Evolutionary conservation across 371 early-diverging fungal genomes (phyloP).

Genomic region (Phascolomyces articulosus): DNA sequence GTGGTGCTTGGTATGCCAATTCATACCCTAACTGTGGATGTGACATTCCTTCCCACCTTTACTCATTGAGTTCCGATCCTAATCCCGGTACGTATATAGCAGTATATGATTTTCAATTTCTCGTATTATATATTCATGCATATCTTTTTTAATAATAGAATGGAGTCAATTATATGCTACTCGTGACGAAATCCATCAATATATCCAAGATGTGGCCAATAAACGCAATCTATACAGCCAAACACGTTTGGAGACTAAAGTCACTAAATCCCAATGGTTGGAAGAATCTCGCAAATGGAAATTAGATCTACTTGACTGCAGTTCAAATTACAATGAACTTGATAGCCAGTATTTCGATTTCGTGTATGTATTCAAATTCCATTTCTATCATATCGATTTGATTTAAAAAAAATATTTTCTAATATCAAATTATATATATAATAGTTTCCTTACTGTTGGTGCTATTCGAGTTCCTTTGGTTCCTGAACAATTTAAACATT

Average conservation of each 20-base stretch:
- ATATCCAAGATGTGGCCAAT: conserved; percentile 46
- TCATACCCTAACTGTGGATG: conserved; percentile 62
- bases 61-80: conserved; percentile 49
- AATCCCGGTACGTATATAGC: conserved; percentile 37
- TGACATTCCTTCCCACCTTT: conserved; percentile 63
- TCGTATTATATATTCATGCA: neutral
- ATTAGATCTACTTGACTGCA: conserved; percentile 21
- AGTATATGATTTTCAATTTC: no score
- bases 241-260: conserved; percentile 47
- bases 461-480: conserved; percentile 46
- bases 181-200: conserved; percentile 51
- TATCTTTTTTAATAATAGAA: conserved; percentile 29
- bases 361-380: no score
- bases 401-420: no score
- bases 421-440: neutral
- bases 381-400: no score
- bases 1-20: conserved; percentile 67
- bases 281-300: conserved; percentile 47
- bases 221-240: conserved; percentile 50
- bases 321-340: conserved; percentile 3
- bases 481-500: conserved; percentile 50
- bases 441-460: neutral
- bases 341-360: conserved; percentile 2
- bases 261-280: conserved; percentile 49
- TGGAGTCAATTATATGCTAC: conserved; percentile 48